Evolutionary conservation across 2,329 filamentous ascomycete species (phyloP).

Genomic region (Fusarium anguioides): DNA sequence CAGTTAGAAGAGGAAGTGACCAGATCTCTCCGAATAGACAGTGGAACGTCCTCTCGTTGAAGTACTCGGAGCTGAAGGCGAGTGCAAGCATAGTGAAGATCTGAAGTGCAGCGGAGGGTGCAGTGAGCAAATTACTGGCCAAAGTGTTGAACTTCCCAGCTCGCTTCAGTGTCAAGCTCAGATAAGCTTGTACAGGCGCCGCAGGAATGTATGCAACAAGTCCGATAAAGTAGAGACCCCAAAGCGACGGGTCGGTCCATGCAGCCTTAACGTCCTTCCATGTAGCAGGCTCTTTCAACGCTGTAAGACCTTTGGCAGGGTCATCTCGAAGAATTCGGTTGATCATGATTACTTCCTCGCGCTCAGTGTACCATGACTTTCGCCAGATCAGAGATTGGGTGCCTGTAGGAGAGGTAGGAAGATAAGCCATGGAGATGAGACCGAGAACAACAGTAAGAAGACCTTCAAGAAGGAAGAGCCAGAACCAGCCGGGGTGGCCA

Average conservation of each 20-base stretch:
- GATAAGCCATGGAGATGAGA: conserved; percentile 65
- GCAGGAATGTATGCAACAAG: conserved; percentile 62
- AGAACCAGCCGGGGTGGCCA: conserved; percentile 66
- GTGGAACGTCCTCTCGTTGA: conserved; percentile 65
- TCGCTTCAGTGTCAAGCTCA: conserved; percentile 66
- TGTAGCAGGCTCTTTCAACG: conserved; percentile 57
- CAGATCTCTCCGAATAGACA: conserved; percentile 64
- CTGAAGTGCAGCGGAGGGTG: conserved; percentile 67
- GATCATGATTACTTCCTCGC: conserved; percentile 76
- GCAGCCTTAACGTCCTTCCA: conserved; percentile 57
- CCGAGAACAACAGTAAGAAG: conserved; percentile 64
- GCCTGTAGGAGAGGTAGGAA: conserved; percentile 72
- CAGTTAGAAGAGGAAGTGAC: conserved; percentile 63
- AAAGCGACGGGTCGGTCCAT: conserved; percentile 60
- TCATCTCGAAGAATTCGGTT: conserved; percentile 68
- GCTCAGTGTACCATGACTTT: conserved; percentile 73
- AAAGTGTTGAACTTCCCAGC: conserved; percentile 67
- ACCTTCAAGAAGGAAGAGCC: conserved; percentile 59
- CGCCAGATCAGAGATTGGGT: conserved; percentile 71
- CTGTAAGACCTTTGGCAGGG: conserved; percentile 63
- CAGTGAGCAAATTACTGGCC: conserved; percentile 71
- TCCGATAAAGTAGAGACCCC: conserved; percentile 63
- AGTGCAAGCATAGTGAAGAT: conserved; percentile 66
- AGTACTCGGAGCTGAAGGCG: conserved; percentile 65
- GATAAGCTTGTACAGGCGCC: conserved; percentile 59